Base-by-base conservation (phyloP, 805 yeast genomes). In the Candida peoriensis region DNA sequence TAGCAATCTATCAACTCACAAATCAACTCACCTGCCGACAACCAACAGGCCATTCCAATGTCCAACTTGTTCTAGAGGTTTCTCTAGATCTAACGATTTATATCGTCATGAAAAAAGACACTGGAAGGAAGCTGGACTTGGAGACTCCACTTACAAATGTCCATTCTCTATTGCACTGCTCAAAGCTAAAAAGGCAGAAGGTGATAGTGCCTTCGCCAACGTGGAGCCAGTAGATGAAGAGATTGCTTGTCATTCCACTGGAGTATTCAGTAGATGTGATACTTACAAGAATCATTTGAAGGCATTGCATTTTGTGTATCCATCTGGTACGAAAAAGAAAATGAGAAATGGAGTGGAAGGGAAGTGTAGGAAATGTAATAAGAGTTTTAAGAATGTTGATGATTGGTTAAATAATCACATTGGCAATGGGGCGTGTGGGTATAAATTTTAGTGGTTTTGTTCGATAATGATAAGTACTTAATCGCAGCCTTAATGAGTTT, bases 201-300 rank as follows among this genome's bases (percentile, higher is more conserved):
- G 11, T 20, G 23, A 20, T 8, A n/a, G n/a, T n/a, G n/a, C n/a
- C n/a, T n/a, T n/a, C n/a, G n/a, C n/a, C n/a, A n/a, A 29, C 24
- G 33, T 20, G 25, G 15, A 12, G 9, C 11, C 30, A 28, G 21
- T 19, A 36, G 30, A 28, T 15, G 27, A 15, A 9, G 33, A 34
- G 27, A 20, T 40, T 6, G 49, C 58, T 34, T 87, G 96, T 54
- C 97, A 88, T 55, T 74, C 75, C 36, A 76, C 86, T 7, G 97
- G 97, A 5, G 78, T 83, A 20, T 88, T 88, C 50, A 78, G 88
- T 10, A 70, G 97, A 33, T 83, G 96, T 55, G 97, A 88, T 55
- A 88, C 97, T 5, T 88, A 76, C 62, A 88, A 88, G 54, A 88
- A 88, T 60, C 97, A 88, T 60, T 66, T 88, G 42, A 85, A 84